Conservation (phyloP, 108 stramenopile species). For the Fragilaria crotonensis region DNA sequence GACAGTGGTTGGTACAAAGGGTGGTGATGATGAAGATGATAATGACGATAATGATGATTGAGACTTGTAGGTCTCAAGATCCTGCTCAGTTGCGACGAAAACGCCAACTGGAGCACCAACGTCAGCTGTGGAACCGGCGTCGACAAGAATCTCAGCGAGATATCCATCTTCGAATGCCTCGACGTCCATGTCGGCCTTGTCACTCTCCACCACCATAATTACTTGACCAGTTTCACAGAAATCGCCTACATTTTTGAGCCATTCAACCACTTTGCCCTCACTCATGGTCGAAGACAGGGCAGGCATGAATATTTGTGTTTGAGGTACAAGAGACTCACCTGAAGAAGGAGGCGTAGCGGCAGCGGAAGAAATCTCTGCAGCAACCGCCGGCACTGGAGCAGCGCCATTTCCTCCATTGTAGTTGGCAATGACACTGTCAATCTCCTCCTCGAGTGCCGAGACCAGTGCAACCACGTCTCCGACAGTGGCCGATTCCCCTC, state of each 20-base stretch:
- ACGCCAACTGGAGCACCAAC: slow-evolving; percentile 91
- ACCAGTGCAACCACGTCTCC: slow-evolving; percentile 81
- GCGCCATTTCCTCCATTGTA: too few relatives aligned
- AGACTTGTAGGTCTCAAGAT: too few relatives aligned
- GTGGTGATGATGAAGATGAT: too few relatives aligned
- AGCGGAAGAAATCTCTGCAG: too few relatives aligned
- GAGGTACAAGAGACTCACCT: slow-evolving; percentile 51
- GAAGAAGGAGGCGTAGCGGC: slow-evolving; percentile 15
- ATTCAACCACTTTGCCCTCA: slow-evolving; percentile 94
- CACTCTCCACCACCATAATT: slow-evolving; percentile 95
- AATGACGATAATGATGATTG: too few relatives aligned
- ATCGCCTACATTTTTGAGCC: slow-evolving; percentile 91
- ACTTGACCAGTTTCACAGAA: slow-evolving; percentile 86
- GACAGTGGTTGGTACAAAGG: too few relatives aligned
- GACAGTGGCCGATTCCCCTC: slow-evolving; percentile 71
- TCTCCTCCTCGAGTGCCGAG: slow-evolving; percentile 52
- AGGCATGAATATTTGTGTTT: slow-evolving; percentile 91
- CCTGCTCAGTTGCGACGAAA: slow-evolving; percentile 72
- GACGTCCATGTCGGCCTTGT: slow-evolving; percentile 99
- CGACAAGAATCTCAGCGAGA: slow-evolving; percentile 88
- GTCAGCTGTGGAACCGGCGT: slow-evolving; percentile 80
- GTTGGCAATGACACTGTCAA: slow-evolving; percentile 47
- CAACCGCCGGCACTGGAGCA: too few relatives aligned
- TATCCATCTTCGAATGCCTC: slow-evolving; percentile 95
- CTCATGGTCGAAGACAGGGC: slow-evolving; percentile 99